Evolutionary conservation across 2,329 filamentous ascomycete species (phyloP), one percentile per base, ranked within the genome.

Genomic region (Botryotinia narcissicola): DNA sequence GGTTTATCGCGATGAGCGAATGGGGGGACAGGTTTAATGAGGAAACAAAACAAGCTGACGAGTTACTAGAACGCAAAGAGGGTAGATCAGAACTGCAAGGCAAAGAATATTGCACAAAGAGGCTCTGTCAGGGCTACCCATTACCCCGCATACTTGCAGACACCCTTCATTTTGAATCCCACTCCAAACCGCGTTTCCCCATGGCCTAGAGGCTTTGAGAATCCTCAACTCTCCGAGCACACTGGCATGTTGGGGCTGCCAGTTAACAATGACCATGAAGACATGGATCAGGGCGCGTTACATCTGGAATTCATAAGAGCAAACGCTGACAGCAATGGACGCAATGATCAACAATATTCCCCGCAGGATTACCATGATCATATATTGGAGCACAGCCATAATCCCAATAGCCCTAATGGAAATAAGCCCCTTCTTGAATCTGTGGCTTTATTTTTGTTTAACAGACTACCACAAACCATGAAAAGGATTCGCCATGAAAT

Each of bases 41-140:
- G 20, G 16, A 10, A 4, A 67, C 20, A n/a, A 54, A 8, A 67
- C 16, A 40, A 54, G 46, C 64, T 67, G 25, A 67, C 20, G 8
- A 40, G 20, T 40, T 54, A 35, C 40, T 29, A 62, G 60, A 42
- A 16, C 4, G 40, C 60, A 25, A 40, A 1, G 8, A 40, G 18
- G 22, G 37, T n/a, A 7, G 25, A 54, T 1, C 25, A 2, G 14
- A 4, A 1, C 16, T 5, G 1, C 48, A 14, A 16, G 4, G 4
- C 5, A 12, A 12, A 3, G 48, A 5, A 16, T 5, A 5, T n/a
- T 7, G 12, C 7, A n/a, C 5, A n/a, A 54, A 12, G 48, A 54
- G 48, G 48, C 25, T 14, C 48, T n/a, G 5, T 0, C 5, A 25
- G 1, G 12, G 48, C 48, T n/a, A 0, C 0, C 48, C 1, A 0